Evolutionary conservation across 2,329 filamentous ascomycete genomes (phyloP).

Genomic region (Didymella arachidicola): DNA sequence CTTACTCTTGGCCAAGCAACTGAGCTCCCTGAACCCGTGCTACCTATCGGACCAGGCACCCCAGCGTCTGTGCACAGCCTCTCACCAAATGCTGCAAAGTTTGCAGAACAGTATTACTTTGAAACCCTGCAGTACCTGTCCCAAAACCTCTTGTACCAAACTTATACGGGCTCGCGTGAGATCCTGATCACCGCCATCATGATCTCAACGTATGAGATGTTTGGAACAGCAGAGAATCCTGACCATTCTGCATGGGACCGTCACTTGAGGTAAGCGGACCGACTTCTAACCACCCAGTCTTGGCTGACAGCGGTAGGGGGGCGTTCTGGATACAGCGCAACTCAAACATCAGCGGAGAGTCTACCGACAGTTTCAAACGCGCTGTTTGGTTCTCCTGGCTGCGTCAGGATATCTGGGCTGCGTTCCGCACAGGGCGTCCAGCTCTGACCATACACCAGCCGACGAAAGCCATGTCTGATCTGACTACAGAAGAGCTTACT

Average conservation of each 20-base stretch:
- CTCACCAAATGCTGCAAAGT: conserved; percentile 45
- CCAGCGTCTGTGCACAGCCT: conserved; percentile 25
- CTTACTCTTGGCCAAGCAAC: conserved; percentile 51
- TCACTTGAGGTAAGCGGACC: conserved; percentile 58
- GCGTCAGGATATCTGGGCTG: conserved; percentile 70
- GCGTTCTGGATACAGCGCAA: conserved; percentile 71
- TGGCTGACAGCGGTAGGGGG: conserved; percentile 44
- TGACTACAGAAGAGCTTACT: conserved; percentile 63
- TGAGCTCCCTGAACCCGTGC: conserved; percentile 31
- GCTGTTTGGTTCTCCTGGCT: conserved; percentile 73
- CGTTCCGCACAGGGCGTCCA: conserved; percentile 64
- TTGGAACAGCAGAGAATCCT: conserved; percentile 59
- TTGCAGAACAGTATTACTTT: conserved; percentile 63
- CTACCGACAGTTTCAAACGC: conserved; percentile 60
- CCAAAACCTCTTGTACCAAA: conserved; percentile 64
- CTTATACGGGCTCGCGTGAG: conserved; percentile 65
- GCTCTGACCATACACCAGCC: conserved; percentile 67
- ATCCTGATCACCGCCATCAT: conserved; percentile 66
- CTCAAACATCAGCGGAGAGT: conserved; percentile 66
- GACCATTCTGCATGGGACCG: conserved; percentile 64
- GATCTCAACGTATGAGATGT: conserved; percentile 71
- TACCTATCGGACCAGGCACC: conserved; percentile 35
- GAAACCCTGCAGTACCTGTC: conserved; percentile 69
- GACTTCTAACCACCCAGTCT: background rate
- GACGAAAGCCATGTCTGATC: conserved; percentile 55